These are phyloP conservation scores for Talaromyces adpressus DNA, from an alignment of 495 filamentous ascomycete genomes.

Conservation along the genomic window DNA sequence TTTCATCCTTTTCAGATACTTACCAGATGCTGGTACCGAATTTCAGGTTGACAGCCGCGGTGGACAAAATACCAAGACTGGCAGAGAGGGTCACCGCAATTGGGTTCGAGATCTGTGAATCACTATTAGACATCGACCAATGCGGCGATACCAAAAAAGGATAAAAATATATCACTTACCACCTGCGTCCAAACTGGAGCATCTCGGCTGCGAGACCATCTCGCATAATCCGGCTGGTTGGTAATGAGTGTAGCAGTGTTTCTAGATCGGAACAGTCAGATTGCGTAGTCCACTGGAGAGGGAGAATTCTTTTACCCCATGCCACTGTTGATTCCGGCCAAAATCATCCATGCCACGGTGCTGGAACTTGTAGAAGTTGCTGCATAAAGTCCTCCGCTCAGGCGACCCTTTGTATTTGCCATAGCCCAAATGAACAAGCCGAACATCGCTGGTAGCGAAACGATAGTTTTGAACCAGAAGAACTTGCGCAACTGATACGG, in stretches of 20 bases:
- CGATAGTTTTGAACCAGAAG: constrained; percentile 24
- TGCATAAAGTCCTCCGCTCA: constrained; percentile 20
- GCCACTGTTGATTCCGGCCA: constrained; percentile 32
- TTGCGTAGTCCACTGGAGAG: not conserved
- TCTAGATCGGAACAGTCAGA: not conserved
- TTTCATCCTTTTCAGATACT: too few relatives aligned
- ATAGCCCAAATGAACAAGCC: constrained; percentile 26
- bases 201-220: constrained; percentile 26
- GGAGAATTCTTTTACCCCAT: constrained; percentile 16
- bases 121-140: not conserved
- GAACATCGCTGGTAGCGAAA: constrained; percentile 23
- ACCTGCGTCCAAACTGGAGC: constrained; percentile 32
- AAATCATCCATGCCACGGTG: constrained; percentile 26
- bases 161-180: not conserved
- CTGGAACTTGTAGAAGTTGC: constrained; percentile 16
- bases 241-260: constrained; percentile 36
- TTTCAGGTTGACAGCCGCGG: constrained; percentile 30
- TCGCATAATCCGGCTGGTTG: constrained; percentile 35
- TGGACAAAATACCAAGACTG: constrained; percentile 33
- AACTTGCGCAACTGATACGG: constrained; percentile 23
- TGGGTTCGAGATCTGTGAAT: constrained; percentile 23
- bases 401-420: constrained; percentile 23
- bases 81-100: constrained; percentile 32
- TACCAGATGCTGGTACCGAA: constrained; percentile 27
- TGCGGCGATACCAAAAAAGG: not conserved